phyloP scores from a whole-genome alignment of 805 yeast species.

The Teunomyces pallodes region DNA sequence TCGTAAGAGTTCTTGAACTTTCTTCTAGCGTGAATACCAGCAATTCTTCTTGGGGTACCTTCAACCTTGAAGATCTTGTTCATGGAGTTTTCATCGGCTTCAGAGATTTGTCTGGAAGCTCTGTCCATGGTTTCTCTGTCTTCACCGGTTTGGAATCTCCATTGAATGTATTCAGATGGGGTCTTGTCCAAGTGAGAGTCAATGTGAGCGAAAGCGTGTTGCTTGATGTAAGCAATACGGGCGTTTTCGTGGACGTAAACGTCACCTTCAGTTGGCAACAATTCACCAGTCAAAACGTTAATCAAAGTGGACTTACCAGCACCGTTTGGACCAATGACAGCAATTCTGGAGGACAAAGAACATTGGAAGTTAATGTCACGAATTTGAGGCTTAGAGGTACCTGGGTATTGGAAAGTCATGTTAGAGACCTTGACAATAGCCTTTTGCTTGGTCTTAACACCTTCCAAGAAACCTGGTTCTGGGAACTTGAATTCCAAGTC shows the following conservation, averaged over 20 bases:
- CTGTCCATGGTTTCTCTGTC: conserved; percentile 99
- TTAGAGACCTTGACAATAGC: conserved; percentile 97
- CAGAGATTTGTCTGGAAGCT: conserved; percentile 98
- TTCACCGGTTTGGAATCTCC: conserved; percentile 99
- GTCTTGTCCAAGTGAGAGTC: conserved; percentile 99
- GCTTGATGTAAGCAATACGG: conserved; percentile 99
- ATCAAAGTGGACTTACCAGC: conserved; percentile 99
- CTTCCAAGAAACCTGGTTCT: conserved; percentile 99
- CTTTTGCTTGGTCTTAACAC: conserved; percentile 99
- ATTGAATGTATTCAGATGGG: conserved; percentile 99
- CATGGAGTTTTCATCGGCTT: conserved; percentile 96
- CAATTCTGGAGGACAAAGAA: conserved; percentile 99
- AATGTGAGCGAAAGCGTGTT: conserved; percentile 99
- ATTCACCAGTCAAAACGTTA: conserved; percentile 99
- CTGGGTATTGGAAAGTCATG: conserved; percentile 99
- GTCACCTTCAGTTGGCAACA: conserved; percentile 96
- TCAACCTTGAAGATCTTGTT: conserved; percentile 99
- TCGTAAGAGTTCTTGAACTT: conserved; percentile 99
- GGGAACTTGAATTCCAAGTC: conserved; percentile 97
- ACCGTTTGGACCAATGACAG: conserved; percentile 99
- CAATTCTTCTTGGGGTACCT: conserved; percentile 97
- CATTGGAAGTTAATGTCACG: conserved; percentile 93
- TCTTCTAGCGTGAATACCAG: conserved; percentile 92
- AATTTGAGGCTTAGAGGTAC: conserved; percentile 96
- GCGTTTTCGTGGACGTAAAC: conserved; percentile 99